Percentiles rank a stretch among this genome's conserved stretches.
Conservation (phyloP, 768 basidiomycete species). For the Tylopilus subfusipes region DNA sequence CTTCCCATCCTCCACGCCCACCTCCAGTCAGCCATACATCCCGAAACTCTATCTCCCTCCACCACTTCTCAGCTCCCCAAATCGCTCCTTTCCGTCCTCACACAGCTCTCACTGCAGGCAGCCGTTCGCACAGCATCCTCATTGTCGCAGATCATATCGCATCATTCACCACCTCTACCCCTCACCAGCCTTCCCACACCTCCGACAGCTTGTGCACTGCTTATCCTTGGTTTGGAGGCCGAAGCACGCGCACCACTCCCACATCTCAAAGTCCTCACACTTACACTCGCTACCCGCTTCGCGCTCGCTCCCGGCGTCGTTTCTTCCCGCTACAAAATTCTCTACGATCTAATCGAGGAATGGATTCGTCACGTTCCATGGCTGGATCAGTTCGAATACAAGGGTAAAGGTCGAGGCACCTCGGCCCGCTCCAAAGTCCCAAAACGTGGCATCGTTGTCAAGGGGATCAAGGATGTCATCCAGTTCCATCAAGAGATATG, state of each 20-base stretch:
- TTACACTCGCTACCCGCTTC: slow-evolving; percentile 49
- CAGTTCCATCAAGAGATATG: slow-evolving; percentile 65
- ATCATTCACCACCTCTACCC: slow-evolving; percentile 37
- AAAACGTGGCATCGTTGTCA: slow-evolving; percentile 62
- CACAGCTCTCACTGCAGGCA: slow-evolving; percentile 39
- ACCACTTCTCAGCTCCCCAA: slow-evolving; percentile 27
- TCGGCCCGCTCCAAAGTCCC: slow-evolving; percentile 56
- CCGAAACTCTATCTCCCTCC: slow-evolving; percentile 23
- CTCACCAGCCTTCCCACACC: slow-evolving; percentile 40
- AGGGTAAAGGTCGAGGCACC: slow-evolving; percentile 29
- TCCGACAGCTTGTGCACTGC: slow-evolving; percentile 62
- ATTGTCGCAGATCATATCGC: slow-evolving; percentile 43
- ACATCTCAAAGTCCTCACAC: slow-evolving; percentile 54
- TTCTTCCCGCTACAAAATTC: slow-evolving; percentile 64
- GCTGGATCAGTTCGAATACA: slow-evolving; percentile 54
- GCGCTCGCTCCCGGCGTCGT: slow-evolving; percentile 51
- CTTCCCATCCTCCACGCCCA: slow-evolving; percentile 55
- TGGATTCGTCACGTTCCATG: slow-evolving; percentile 70
- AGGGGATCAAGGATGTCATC: slow-evolving; percentile 66
- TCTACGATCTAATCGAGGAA: slow-evolving; percentile 57
- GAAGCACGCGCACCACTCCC: slow-evolving; percentile 52
- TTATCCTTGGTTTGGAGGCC: slow-evolving; percentile 70
- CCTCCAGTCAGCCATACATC: slow-evolving; percentile 40
- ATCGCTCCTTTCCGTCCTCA: slow-evolving; percentile 36
- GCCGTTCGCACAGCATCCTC: slow-evolving; percentile 41